Conservation (phyloP, 2,329 filamentous ascomycete species). For the Cercospora sesami region DNA sequence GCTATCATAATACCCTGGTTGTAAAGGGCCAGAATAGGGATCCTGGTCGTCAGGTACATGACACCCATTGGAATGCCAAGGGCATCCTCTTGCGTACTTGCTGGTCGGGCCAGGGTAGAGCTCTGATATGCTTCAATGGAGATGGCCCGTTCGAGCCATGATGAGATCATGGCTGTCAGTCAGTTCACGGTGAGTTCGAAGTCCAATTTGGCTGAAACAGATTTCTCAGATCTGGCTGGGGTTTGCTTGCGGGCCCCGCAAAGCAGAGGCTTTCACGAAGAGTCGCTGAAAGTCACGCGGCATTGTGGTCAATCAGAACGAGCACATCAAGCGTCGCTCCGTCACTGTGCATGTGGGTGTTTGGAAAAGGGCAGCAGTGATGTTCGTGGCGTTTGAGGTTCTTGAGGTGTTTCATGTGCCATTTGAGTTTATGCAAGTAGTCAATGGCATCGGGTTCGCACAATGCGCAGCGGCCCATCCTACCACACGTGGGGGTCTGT, state of each 20-base stretch:
- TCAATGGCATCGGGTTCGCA: background rate
- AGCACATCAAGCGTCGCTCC: background rate
- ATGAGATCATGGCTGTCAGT: slow-evolving; percentile 4
- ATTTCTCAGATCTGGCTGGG: slow-evolving; percentile 6
- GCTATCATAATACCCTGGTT: background rate
- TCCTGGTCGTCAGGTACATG: slow-evolving; percentile 4
- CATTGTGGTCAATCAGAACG: background rate
- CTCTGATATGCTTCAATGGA: slow-evolving; percentile 9
- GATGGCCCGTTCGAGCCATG: slow-evolving; percentile 3
- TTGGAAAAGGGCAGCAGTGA: background rate
- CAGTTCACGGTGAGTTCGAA: background rate
- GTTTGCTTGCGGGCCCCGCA: slow-evolving; percentile 1
- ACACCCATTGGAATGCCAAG: slow-evolving; percentile 5
- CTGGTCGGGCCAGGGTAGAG: slow-evolving; percentile 6
- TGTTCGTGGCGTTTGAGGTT: background rate
- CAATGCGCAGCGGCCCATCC: background rate
- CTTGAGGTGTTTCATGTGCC: background rate
- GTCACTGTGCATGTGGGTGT: background rate
- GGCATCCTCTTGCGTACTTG: background rate
- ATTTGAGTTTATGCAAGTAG: background rate
- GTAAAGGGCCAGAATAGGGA: background rate
- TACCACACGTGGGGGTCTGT: background rate
- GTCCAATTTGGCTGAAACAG: slow-evolving; percentile 12
- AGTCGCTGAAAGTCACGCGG: background rate
- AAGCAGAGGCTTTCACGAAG: background rate